These are phyloP conservation scores for Claviceps maximensis DNA, from an alignment of 2,329 filamentous ascomycete genomes.

Conservation along the genomic window DNA sequence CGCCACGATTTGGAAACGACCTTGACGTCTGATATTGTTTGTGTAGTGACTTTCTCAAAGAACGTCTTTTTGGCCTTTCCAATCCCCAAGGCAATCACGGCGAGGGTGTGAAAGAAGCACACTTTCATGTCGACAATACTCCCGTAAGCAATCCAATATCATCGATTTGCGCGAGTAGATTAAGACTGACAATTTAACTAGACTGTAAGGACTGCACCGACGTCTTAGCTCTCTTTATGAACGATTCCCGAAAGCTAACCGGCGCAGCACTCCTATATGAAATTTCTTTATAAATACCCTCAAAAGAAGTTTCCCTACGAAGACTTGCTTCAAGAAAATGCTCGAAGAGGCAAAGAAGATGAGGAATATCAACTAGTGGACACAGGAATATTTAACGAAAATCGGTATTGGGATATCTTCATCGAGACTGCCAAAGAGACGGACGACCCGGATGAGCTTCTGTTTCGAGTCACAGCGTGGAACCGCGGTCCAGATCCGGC, in stretches of 20 bases:
- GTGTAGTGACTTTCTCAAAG: slow-evolving; percentile 75
- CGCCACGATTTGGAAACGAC: too few species aligned
- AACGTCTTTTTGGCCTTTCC: slow-evolving; percentile 85
- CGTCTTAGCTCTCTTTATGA: not conserved
- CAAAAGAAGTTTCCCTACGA: slow-evolving; percentile 87
- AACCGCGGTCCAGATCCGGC: slow-evolving; percentile 86
- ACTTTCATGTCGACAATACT: slow-evolving; percentile 93
- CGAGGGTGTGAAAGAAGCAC: slow-evolving; percentile 90
- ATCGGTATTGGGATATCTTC: slow-evolving; percentile 92
- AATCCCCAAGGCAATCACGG: slow-evolving; percentile 97
- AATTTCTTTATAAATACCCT: slow-evolving; percentile 94
- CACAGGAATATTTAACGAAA: slow-evolving; percentile 75
- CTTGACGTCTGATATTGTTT: not conserved
- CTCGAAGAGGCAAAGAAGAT: slow-evolving; percentile 58
- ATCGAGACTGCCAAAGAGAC: slow-evolving; percentile 92
- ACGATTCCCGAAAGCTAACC: slow-evolving; percentile 5
- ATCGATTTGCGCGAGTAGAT: not conserved
- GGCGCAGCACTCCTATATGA: slow-evolving; percentile 89
- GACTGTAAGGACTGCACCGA: slow-evolving; percentile 27
- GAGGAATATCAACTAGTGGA: slow-evolving; percentile 87
- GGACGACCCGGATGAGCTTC: slow-evolving; percentile 80
- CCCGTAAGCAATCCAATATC: slow-evolving; percentile 35
- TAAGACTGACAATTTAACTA: slow-evolving; percentile 16
- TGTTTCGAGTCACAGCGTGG: slow-evolving; percentile 93
- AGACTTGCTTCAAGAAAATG: slow-evolving; percentile 75